Evolutionary conservation across 352 stramenopile species (phyloP), one percentile per base, ranked within the genome.

Genomic region (Pythium rhizo-oryzae): DNA sequence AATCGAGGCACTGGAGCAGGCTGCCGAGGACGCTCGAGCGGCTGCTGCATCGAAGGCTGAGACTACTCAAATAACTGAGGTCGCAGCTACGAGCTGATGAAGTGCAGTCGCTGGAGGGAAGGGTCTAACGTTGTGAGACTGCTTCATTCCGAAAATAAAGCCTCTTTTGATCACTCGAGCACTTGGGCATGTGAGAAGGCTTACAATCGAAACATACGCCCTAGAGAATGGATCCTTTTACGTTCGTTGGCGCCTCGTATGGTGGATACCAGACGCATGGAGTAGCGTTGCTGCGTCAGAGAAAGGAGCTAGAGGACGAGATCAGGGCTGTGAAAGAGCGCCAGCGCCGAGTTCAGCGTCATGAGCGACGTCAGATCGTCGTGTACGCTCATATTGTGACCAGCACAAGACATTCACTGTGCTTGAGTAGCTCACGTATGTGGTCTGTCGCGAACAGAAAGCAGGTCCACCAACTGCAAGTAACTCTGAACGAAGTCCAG

Each of bases 1-100:
- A 1, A 74, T 91, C 24, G 83, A 92, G 57, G 37, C 71, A 8
- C 49, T 71, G 3, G 61, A 75, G 54, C 52, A 73, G 9, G 33
- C 65, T 24, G 50, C 62, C 23, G 33, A 69, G 30, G 41, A 61
- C 30, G 41, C 59, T 12, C 54, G 54, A 25, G 25, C 35, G 28
- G 8, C 16, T 21, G 59, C 59, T 41, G 24, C 18, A 6, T 37
- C 54, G 15, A 18, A 8, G 7, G 25, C n/a, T n/a, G n/a, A n/a
- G n/a, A n/a, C n/a, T n/a, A n/a, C 37, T n/a, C 41, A 62, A 43
- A 25, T 46, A 41, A 50, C 21, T 12, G 64, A 71, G 25, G 57
- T 65, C 24, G 49, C 44, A 19, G 64, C 47, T 7, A 65, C 64
- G 21, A 71, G 65, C 24, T 66, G 47, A 78, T 53, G 41, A n/a